Base-by-base conservation (phyloP, 352 stramenopile genomes). In the Bremia lactucae region DNA sequence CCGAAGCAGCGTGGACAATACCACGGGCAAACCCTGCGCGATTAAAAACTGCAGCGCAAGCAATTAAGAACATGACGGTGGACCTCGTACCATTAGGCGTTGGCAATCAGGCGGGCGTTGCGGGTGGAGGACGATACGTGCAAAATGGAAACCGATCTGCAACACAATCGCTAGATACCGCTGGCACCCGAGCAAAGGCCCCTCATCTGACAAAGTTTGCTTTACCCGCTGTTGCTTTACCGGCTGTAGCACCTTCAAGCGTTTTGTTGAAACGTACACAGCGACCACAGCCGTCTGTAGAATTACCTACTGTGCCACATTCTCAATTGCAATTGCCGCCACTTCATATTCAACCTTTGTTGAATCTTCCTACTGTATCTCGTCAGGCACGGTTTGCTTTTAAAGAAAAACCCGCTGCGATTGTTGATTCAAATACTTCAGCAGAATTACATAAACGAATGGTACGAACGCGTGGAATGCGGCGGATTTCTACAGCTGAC, bases 111-210 rank as follows among this genome's bases (percentile, higher is more conserved):
- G 13, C 52, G 18, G 65, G 38, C 24, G 45, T 62, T n/a, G 31
- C 46, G 3, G 67, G 64, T 42, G 74, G 74, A 19, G 72, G 74
- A 20, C 51, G 74, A 35, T 87, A 87, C 42, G 70, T 87, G 13
- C 67, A 79, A 25, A 85, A 70, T 21, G 72, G 72, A 28, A 87
- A 79, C 41, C 68, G 71, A 31, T 41, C 55, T 1, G 31, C 38
- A 6, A 21, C 24, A 3, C 46, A 71, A 18, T 52, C 52, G 3
- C 23, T 66, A 0, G 51, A 41, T 15, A n/a, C 35, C 2, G 41
- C 24, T 0, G 37, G 47, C 10, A 29, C 52, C 3, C 46, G 59
- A 22, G 13, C 38, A 43, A 57, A 50, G 33, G 28, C 25, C 4
- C 47, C 42, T 21, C 63, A 10, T 48, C 33, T 46, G 40, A 49